Percentiles rank a stretch among this genome's conserved stretches.
Conservation (phyloP, 805 yeast species). For the Lachancea mirantina region DNA sequence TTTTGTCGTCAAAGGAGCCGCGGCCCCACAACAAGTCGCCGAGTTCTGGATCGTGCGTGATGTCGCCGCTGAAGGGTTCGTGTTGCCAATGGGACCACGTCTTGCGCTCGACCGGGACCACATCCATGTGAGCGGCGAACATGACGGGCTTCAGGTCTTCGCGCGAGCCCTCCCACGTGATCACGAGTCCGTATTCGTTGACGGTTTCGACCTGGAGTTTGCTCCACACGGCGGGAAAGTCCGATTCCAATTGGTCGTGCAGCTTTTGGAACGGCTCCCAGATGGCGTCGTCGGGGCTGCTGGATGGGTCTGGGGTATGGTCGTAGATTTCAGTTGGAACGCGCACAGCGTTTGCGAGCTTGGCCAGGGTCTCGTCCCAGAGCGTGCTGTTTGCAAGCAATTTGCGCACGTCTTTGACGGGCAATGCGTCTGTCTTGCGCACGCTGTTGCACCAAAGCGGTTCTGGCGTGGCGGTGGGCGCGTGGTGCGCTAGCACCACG, state of each 20-base stretch:
- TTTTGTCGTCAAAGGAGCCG: constrained; percentile 69
- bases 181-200: constrained; percentile 56
- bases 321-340: constrained; percentile 57
- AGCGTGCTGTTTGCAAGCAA: constrained; percentile 26
- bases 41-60: constrained; percentile 42
- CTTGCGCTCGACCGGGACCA: constrained; percentile 63
- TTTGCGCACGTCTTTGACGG: constrained; percentile 6
- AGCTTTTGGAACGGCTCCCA: constrained; percentile 34
- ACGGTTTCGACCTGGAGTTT: constrained; percentile 46
- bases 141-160: constrained; percentile 51
- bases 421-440: constrained; percentile 5
- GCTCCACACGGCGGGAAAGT: constrained; percentile 49
- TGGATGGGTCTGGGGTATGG: constrained; percentile 38
- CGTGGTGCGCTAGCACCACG: constrained; percentile 1
- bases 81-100: constrained; percentile 54
- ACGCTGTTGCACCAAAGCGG: constrained; percentile 11
- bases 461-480: neutral
- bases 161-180: constrained; percentile 54
- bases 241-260: constrained; percentile 44
- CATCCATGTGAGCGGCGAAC: constrained; percentile 74
- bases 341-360: constrained; percentile 47
- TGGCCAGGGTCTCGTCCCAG: constrained; percentile 34
- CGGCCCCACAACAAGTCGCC: constrained; percentile 64
- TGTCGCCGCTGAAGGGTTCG: constrained; percentile 59
- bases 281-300: constrained; percentile 41